Evolutionary conservation across 768 basidiomycete species (phyloP).

Genomic region (Lentinula sp.): DNA sequence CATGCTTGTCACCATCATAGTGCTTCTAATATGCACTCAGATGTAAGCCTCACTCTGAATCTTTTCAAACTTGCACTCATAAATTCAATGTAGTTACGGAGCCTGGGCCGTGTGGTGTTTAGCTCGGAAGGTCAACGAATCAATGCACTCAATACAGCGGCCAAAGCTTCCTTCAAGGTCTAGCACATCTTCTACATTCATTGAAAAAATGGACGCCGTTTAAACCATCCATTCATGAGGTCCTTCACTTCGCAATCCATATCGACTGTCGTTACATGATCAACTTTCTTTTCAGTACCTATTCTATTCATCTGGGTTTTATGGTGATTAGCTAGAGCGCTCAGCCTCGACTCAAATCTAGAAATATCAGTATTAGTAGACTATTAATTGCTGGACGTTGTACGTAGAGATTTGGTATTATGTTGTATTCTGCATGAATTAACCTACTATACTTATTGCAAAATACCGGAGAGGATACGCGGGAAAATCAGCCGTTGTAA

Average conservation of each 20-base stretch:
- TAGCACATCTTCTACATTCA: not conserved
- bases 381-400: too few species aligned
- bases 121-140: not conserved
- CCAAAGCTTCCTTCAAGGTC: not conserved
- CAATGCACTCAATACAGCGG: not conserved
- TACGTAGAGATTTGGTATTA: too few species aligned
- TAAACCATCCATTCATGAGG: not conserved
- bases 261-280: not conserved
- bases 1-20: not conserved
- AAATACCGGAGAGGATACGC: too few species aligned
- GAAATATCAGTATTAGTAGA: too few species aligned
- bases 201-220: not conserved
- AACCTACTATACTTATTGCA: too few species aligned
- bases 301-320: not conserved
- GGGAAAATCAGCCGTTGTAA: too few species aligned
- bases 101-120: slow-evolving; percentile 1
- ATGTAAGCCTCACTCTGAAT: not conserved
- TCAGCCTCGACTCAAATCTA: too few species aligned
- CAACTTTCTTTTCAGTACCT: too few species aligned
- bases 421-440: too few species aligned
- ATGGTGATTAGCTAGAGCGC: too few species aligned
- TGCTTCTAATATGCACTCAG: not conserved
- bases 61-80: not conserved
- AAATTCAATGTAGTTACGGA: not conserved
- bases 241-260: not conserved